These are phyloP conservation scores for Ilex paraguariensis DNA, from an alignment of 305 asterid genomes.

Conservation along the genomic window DNA sequence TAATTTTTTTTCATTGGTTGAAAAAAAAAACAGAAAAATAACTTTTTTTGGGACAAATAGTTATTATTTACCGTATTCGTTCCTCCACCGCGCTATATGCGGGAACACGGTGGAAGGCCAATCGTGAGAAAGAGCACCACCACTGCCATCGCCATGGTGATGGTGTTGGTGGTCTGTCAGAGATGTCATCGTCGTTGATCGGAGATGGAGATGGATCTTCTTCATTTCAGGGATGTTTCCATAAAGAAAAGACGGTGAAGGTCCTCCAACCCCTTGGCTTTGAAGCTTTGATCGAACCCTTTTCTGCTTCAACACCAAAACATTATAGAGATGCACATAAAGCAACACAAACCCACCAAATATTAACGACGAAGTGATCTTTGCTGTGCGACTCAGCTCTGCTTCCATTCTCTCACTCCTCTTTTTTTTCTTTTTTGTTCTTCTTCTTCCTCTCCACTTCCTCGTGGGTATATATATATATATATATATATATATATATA, in stretches of 20 bases:
- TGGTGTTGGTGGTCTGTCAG: neutral
- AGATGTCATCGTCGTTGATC: neutral
- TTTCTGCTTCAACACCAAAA: slow-evolving; percentile 31
- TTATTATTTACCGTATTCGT: slow-evolving; percentile 38
- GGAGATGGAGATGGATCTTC: slow-evolving; percentile 26
- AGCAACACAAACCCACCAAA: slow-evolving; percentile 22
- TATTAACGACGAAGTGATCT: slow-evolving; percentile 19
- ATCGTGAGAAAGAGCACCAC: slow-evolving; percentile 21
- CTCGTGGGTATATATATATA: no score
- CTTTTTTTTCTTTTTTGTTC: neutral
- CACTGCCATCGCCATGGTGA: no score
- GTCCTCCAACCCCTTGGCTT: slow-evolving; percentile 61
- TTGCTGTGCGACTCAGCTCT: slow-evolving; percentile 11
- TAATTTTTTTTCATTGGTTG: no score
- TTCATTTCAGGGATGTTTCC: slow-evolving; percentile 60
- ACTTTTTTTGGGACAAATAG: neutral
- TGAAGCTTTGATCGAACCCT: slow-evolving; percentile 35
- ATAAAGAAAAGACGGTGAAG: slow-evolving; percentile 37
- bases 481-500: no score
- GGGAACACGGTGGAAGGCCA: slow-evolving; percentile 51
- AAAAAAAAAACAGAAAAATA: neutral
- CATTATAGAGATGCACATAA: slow-evolving; percentile 14
- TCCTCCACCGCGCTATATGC: slow-evolving; percentile 50
- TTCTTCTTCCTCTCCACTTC: no score
- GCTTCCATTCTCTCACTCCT: neutral